Base-by-base conservation (phyloP, 2,329 filamentous ascomycete species). In the Pyrenochaeta sp. region DNA sequence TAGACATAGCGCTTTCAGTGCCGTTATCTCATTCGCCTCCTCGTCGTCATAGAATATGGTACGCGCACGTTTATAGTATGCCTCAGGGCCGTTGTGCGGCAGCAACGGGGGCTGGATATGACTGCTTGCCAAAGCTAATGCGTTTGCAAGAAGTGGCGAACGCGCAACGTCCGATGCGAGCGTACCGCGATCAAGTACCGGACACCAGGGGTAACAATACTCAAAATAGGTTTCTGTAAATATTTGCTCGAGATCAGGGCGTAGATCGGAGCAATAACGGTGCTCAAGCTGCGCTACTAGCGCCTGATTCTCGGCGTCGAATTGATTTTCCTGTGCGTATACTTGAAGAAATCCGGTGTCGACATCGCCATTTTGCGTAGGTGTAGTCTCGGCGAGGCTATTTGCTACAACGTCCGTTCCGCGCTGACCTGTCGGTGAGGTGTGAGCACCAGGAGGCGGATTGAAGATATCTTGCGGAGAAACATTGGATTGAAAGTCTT, bases 121-220 rank as follows among this genome's bases (percentile, higher is more conserved):
- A 14, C 50, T 55, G 22, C 51, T 53, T 20, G 55, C 55, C 7
- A 59, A 37, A 3, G 55, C 55, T 13, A 59, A 32, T 17, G 55
- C 45, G 28, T 59, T 59, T 17, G 55, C 53, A 19, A 59, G 45
- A 9, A 60, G 40, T 5, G 56, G 56, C 14, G 53, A 58, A 22
- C 51, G 40, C 32, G 51, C 44, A 29, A 60, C 37, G 24, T 60
- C 51, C 4, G 35, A 27, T 10, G 49, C 44, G 1, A 60, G 29
- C 7, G 49, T 49, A 10, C 41, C 28, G 13, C 48, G 53, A 35
- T 60, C 56, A 10, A 60, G 50, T 1, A 60, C 56, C 3, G 56
- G 56, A 30, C 56, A 60, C 56, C 53, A 60, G 10, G 56, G 43
- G 30, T 60, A 60, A 35, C 49, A 58, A 34, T 53, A 60, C 14